phyloP scores from a whole-genome alignment of 148 eudicot genomes.

The Heliosperma pusillum region DNA sequence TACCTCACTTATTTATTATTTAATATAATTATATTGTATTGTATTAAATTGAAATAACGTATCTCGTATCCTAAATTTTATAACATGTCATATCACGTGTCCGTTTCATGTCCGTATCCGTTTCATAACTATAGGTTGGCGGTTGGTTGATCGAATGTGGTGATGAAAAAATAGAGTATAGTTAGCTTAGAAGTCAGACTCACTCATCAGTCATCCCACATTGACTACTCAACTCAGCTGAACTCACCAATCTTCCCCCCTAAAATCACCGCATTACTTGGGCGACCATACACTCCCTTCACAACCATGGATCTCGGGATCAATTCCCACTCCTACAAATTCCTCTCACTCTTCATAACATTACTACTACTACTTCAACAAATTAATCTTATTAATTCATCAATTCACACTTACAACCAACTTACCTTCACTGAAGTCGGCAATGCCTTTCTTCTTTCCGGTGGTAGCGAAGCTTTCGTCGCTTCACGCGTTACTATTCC shows the following conservation, averaged over 20 bases:
- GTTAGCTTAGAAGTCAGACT: background rate
- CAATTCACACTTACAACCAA: constrained; percentile 65
- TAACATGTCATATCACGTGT: no score
- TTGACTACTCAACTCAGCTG: background rate
- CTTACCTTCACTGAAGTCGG: constrained; percentile 80
- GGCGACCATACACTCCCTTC: no score
- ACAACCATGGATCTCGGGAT: constrained; percentile 38
- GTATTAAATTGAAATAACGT: no score
- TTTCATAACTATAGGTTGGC: no score
- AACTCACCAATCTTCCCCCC: background rate
- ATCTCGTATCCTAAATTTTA: no score
- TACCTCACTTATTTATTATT: no score
- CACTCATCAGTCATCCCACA: background rate
- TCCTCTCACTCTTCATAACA: background rate
- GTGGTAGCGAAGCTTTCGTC: constrained; percentile 83
- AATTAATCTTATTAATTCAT: constrained; percentile 29
- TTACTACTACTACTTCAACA: background rate
- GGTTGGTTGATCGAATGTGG: background rate
- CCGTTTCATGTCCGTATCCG: no score
- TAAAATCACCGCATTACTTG: constrained; percentile 5
- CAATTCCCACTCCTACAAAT: constrained; percentile 8
- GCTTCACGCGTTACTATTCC: constrained; percentile 40
- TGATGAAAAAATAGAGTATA: background rate
- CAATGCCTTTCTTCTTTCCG: constrained; percentile 72
- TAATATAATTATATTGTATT: no score